Base-by-base conservation (phyloP, 2,329 filamentous ascomycete genomes). In the Hypomyces rosellus region DNA sequence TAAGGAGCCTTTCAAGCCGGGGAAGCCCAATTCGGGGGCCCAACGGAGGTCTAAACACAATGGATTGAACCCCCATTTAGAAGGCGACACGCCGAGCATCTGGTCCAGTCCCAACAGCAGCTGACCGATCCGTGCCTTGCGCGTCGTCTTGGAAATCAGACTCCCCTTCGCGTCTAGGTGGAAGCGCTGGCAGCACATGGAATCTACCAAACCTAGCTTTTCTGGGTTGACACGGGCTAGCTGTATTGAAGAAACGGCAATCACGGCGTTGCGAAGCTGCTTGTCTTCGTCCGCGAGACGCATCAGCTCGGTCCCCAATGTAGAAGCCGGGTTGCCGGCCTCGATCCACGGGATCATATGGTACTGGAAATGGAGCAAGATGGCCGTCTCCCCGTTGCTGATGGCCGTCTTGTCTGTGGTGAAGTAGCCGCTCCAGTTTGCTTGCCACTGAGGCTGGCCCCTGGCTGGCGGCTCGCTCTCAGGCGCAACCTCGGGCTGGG, bases 261-360 rank as follows among this genome's bases (percentile, higher is more conserved):
- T 30, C 2, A 59, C 42, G 1, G 53, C 51, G 30, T 47, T 20
- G 9, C 40, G 48, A 2, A 56, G 34, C 3, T 22, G 20, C 12
- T 45, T 49, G 38, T 25, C 40, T 18, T 51, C 46, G 39, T 57
- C 53, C 14, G 50, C 56, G 16, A 57, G 48, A 30, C 45, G 46
- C 56, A 59, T 58, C 9, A 54, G 15, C n/a, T 53, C 51, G 2
- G 53, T 51, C 15, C 51, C 54, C 22, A 59, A 56, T 8, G 16
- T 42, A 16, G 51, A 52, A 7, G 37, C 36, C 4, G 54, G 41
- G 20, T 57, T 53, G 16, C 54, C 57, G 12, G 56, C 56, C 16
- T 58, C 56, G 1, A 59, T 55, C 57, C 56, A 59, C 9, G 56
- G 57, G 2, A 50, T 56, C n/a, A 55, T 55, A 18, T 53, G 53